Evolutionary conservation across 768 basidiomycete genomes (phyloP), one percentile per base, ranked within the genome.

Genomic region (Rhizopogon sp.): DNA sequence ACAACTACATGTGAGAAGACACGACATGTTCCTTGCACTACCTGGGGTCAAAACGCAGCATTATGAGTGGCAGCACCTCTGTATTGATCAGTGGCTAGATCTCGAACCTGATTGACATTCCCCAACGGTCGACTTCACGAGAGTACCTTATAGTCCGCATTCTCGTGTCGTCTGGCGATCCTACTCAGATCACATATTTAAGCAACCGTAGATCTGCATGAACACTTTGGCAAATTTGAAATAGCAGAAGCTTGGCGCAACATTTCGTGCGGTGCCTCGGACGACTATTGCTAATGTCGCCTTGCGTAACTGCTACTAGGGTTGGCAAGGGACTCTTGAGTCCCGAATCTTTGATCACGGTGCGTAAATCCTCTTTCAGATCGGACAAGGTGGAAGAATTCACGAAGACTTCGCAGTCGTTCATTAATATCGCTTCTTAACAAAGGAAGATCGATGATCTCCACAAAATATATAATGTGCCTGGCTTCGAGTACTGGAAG

Each of bases 191-290:
- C 59, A 28, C 67, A 58, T 47, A 43, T 49, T 52, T 51, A 10
- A 43, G 20, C 40, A 31, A 46, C 17, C 53, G 28, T 39, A 57
- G 66, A 68, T 64, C 58, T 60, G 35, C 57, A 50, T 35, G 55
- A 59, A 41, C 41, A 16, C 45, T 9, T 17, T 29, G 25, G 16
- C 10, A n/a, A 56, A 71, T 70, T 70, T 68, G 58, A 71, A 70
- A 70, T 66, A 46, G 3, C n/a, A 13, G n/a, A 68, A 70, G 66
- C 37, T 39, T 47, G 54, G 25, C 25, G 4, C 25, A 25, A 25
- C 25, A 25, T 62, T 58, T 50, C 40, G 41, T 29, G 41, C 29
- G 33, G 11, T 44, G 39, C 22, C 20, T 37, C 2, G 33, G 17
- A 13, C 17, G 11, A 10, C 5, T 10, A 17, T 31, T n/a, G 11